Evolutionary conservation across 2,329 filamentous ascomycete species (phyloP).

Genomic region (Alternaria sp.): DNA sequence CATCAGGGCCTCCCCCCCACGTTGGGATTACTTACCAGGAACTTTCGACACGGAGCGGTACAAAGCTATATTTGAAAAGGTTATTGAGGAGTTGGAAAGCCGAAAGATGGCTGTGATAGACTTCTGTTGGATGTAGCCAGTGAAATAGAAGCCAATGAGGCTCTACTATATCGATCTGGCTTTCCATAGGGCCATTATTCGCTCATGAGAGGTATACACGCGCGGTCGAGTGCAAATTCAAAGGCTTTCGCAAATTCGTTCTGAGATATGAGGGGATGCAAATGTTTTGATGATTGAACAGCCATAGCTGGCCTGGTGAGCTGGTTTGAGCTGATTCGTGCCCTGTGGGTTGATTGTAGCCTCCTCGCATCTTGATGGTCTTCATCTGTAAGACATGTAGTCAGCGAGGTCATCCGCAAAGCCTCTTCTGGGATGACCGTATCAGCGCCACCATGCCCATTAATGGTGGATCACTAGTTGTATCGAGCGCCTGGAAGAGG

Average conservation of each 20-base stretch:
- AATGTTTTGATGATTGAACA: background rate
- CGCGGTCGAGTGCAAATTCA: background rate
- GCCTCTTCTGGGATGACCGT: background rate
- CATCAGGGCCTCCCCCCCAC: background rate
- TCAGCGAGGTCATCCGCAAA: background rate
- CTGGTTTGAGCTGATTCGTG: background rate
- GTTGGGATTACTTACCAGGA: background rate
- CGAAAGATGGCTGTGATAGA: background rate
- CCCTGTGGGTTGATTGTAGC: background rate
- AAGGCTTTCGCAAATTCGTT: background rate
- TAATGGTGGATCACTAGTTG: background rate
- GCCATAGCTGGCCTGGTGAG: background rate
- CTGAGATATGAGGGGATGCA: background rate
- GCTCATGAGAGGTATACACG: background rate
- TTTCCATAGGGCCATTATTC: background rate
- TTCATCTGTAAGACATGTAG: background rate
- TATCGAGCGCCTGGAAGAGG: background rate
- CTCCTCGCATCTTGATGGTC: background rate
- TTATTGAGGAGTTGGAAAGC: background rate
- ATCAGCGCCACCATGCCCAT: background rate
- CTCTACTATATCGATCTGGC: background rate
- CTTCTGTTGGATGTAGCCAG: background rate
- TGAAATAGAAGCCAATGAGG: background rate
- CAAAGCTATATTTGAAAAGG: background rate
- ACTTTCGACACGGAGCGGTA: background rate